Evolutionary conservation across 257 asterid genomes (phyloP), one percentile per base, ranked within the genome.

Genomic region (Cruciata laevipes): DNA sequence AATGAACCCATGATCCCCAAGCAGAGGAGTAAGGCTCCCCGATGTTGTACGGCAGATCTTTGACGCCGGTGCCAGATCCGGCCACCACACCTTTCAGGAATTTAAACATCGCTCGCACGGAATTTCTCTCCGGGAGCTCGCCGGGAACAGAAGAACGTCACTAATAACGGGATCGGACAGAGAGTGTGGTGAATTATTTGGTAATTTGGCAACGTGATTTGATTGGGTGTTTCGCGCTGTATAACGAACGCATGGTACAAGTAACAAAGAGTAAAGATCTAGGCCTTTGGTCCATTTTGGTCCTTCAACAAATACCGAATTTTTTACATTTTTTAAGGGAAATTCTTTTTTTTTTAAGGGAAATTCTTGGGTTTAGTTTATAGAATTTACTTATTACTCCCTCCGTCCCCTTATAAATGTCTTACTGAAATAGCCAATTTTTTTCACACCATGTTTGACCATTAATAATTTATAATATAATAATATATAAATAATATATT

Each of bases 1-100:
- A 74, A 82, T 94, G 99, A 68, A 87, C 85, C 99, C 97, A 94
- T 27, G 97, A 90, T 71, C 97, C 99, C 99, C 99, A 94, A 72
- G 95, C 87, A 61, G 95, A 82, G 44, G 96, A 83, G 85, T 94
- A 90, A 42, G 99, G 97, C 84, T 94, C 99, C 38, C 96, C 97
- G 75, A 94, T 82, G 82, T 82, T 85, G 81, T 94, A 90, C 7
- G 99, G 99, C 71, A 94, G 95, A 94, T 94, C 97, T 75, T 90
- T 90, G 61, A 88, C 82, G 80, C 96, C 99, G 55, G 97, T 68
- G 6, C 90, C 93, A 77, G 99, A 90, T 86, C 99, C 97, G 76
- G 49, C 89, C 18, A 94, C 99, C 63, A 94, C 99, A 52, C 90
- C 99, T 87, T 94, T 94, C 73, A 94, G 65, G 79, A 94, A 94